These are phyloP conservation scores for Acacia acuminata DNA, from an alignment of 306 rosid species.

Conservation along the genomic window DNA sequence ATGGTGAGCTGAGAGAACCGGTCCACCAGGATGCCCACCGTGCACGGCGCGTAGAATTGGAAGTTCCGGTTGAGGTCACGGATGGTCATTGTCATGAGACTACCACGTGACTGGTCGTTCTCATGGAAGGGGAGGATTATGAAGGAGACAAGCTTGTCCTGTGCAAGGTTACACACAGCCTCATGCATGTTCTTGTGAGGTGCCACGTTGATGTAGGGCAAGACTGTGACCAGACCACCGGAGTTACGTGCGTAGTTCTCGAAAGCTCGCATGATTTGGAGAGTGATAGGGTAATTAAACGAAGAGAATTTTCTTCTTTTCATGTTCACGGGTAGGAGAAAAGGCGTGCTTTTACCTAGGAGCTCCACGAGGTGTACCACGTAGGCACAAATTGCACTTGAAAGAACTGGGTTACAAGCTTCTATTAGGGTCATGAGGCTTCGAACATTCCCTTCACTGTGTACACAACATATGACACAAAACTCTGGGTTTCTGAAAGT, in stretches of 20 bases:
- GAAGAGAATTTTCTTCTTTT: conserved; percentile 15
- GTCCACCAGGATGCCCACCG: conserved; percentile 70
- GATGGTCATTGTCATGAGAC: not conserved
- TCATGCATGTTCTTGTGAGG: conserved; percentile 62
- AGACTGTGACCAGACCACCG: conserved; percentile 16
- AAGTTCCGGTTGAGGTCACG: conserved; percentile 42
- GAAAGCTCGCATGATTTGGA: conserved; percentile 56
- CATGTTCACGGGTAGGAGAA: conserved; percentile 44
- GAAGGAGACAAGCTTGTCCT: conserved; percentile 43
- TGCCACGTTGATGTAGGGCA: conserved; percentile 47
- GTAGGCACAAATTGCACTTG: conserved; percentile 43
- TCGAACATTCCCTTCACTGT: conserved; percentile 47
- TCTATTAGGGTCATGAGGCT: conserved; percentile 50
- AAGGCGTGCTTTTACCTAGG: conserved; percentile 40
- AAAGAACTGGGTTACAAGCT: conserved; percentile 36
- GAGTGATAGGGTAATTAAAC: conserved; percentile 27
- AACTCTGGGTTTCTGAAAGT: conserved; percentile 29
- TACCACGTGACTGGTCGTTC: conserved; percentile 1
- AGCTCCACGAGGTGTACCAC: conserved; percentile 52
- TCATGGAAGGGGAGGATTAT: conserved; percentile 56
- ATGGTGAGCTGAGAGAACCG: conserved; percentile 12
- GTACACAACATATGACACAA: conserved; percentile 42
- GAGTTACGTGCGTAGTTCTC: conserved; percentile 51
- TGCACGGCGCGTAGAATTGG: conserved; percentile 42
- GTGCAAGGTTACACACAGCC: conserved; percentile 36